Base-by-base conservation (phyloP, 208 protist genomes). In the Leishmania martiniquensis region DNA sequence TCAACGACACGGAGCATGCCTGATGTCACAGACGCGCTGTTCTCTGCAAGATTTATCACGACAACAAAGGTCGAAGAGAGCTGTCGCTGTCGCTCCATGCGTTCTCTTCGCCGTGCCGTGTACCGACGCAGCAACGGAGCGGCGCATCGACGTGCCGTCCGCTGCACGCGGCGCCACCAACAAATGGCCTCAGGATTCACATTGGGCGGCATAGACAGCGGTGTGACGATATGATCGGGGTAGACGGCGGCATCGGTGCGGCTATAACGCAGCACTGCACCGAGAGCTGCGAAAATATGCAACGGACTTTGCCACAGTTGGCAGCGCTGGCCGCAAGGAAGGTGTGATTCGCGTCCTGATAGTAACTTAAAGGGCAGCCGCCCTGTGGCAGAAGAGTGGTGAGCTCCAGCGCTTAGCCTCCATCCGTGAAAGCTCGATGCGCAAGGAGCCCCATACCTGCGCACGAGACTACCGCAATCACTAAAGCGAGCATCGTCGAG, bases 241-340 rank as follows among this genome's bases (percentile, higher is more conserved):
- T 83, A 87, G 29, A 85, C 84, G 44, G 85, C 85, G 65, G 79
- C 74, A n/a, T 86, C 89, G 0, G 69, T 44, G 55, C 89, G 82
- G 75, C 81, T 82, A 79, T 86, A 90, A 1, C 89, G 89, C 29
- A 89, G 52, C 32, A 88, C 89, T 15, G 81, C 78, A 17, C 73
- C 83, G 65, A 90, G 76, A 57, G 87, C 67, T 10, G 82, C 76
- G 45, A 87, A 90, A 10, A 93, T 37, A 12, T 83, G 76, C 37
- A 84, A 77, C 32, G 89, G 76, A 49, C 84, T 77, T 39, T 84
- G 72, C 89, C 89, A 93, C 29, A 84, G 39, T 4, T 63, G 34
- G 20, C 60, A 29, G 55, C 22, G 69, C 37, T 52, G 34, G 12
- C 65, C 59, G 0, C n/a, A 44, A 49, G 25, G 63, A 20, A 32